Conservation (phyloP, 1,284 basidiomycete genomes). For the Sanghuangporus weigelae region DNA sequence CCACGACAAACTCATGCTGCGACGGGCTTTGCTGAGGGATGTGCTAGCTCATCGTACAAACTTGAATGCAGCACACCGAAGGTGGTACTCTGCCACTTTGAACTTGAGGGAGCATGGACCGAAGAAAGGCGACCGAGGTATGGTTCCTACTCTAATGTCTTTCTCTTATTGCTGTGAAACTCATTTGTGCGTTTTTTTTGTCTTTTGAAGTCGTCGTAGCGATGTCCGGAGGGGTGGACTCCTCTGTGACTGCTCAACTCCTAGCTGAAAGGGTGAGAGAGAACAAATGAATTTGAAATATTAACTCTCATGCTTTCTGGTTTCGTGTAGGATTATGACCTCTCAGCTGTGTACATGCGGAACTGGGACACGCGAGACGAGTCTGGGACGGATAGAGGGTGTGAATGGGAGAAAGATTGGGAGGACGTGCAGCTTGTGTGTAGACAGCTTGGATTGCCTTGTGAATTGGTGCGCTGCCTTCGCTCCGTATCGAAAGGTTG, state of each 20-base stretch:
- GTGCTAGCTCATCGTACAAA: not conserved
- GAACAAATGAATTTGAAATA: not conserved
- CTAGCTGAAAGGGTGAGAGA: conserved; percentile 52
- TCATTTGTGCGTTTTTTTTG: not conserved
- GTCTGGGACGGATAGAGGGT: conserved; percentile 68
- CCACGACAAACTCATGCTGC: not conserved
- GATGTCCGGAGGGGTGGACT: conserved; percentile 97
- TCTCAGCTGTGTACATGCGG: conserved; percentile 90
- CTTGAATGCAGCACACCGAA: not conserved
- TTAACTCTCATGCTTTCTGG: not conserved
- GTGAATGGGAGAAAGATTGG: conserved; percentile 96
- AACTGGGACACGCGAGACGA: conserved; percentile 87
- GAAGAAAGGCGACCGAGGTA: conserved; percentile 52
- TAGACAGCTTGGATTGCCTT: conserved; percentile 57
- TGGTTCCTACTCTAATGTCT: not conserved
- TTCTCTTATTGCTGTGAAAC: not conserved
- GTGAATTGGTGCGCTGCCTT: conserved; percentile 49
- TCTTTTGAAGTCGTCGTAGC: conserved; percentile 69
- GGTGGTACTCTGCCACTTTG: not conserved
- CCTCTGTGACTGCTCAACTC: conserved; percentile 76
- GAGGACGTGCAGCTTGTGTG: conserved; percentile 84
- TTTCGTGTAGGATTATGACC: conserved; percentile 59
- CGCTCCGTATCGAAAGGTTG: not conserved
- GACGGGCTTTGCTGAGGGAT: not conserved
- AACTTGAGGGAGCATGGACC: conserved; percentile 23